These are phyloP conservation scores for Periconia sp. DNA, from an alignment of 2,329 filamentous ascomycete genomes.

Conservation along the genomic window DNA sequence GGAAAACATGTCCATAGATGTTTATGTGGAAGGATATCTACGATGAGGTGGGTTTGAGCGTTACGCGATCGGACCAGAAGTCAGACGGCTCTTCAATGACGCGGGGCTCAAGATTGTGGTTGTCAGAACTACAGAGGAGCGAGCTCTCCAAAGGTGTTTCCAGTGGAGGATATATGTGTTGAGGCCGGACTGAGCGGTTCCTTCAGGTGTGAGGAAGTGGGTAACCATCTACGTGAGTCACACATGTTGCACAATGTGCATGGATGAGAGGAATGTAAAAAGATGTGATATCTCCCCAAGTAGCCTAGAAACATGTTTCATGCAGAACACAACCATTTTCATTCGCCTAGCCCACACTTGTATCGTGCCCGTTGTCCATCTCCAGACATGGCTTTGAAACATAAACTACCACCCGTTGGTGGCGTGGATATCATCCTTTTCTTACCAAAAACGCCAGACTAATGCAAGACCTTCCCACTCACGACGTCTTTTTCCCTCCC, in stretches of 20 bases:
- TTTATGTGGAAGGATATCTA: constrained; percentile 68
- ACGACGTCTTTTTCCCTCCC: not conserved
- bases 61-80: constrained; percentile 77
- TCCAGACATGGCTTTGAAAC: too few relatives aligned
- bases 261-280: too few relatives aligned
- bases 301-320: too few relatives aligned
- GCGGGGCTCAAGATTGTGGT: constrained; percentile 67
- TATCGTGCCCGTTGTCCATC: too few relatives aligned
- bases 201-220: too few relatives aligned
- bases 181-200: constrained; percentile 53
- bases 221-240: too few relatives aligned
- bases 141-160: constrained; percentile 75
- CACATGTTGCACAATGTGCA: too few relatives aligned
- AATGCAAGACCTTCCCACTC: not conserved
- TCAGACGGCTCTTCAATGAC: constrained; percentile 70
- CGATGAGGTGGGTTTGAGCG: constrained; percentile 76
- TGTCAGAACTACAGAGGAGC: constrained; percentile 54
- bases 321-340: too few relatives aligned
- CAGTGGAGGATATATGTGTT: constrained; percentile 82
- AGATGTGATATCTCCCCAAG: too few relatives aligned
- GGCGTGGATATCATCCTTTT: too few relatives aligned
- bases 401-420: too few relatives aligned
- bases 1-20: constrained; percentile 73
- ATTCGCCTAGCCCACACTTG: too few relatives aligned
- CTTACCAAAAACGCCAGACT: constrained; percentile 1